phyloP scores from a whole-genome alignment of 2,329 filamentous ascomycete species.

The Malbranchea zuffiana region DNA sequence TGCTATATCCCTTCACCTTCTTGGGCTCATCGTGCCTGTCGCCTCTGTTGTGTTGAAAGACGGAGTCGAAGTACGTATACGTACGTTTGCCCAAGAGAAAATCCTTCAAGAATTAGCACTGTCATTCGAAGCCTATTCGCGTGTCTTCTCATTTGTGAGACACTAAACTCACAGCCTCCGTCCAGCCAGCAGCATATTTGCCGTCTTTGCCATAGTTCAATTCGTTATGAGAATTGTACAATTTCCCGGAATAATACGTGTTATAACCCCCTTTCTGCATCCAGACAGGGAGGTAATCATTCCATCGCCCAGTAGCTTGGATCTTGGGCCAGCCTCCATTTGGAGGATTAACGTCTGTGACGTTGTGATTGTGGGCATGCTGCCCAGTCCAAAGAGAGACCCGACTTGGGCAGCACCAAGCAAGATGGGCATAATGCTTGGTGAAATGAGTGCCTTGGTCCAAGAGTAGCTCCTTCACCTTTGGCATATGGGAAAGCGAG shows the following conservation, averaged over 20 bases:
- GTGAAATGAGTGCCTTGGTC: constrained; percentile 48
- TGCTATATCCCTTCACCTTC: no score
- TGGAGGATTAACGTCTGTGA: constrained; percentile 39
- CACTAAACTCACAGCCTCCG: no score
- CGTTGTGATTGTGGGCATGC: constrained; percentile 57
- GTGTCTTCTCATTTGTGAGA: no score
- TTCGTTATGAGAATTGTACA: constrained; percentile 55
- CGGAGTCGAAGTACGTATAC: no score
- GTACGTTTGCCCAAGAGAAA: no score
- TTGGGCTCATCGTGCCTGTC: no score
- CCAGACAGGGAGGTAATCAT: constrained; percentile 60
- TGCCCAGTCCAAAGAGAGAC: constrained; percentile 54
- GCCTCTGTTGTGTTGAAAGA: no score
- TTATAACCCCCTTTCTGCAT: constrained; percentile 57
- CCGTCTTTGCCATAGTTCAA: constrained; percentile 51
- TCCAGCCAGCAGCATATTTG: constrained; percentile 53
- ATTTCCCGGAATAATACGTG: constrained; percentile 60
- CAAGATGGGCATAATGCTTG: constrained; percentile 53
- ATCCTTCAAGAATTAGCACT: no score
- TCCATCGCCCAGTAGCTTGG: constrained; percentile 52
- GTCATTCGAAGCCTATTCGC: no score
- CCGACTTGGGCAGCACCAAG: constrained; percentile 55
- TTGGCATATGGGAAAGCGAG: constrained; percentile 50
- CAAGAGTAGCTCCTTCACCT: constrained; percentile 42
- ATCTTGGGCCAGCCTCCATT: constrained; percentile 52